Evolutionary conservation across 257 asterid genomes (phyloP), one percentile per base, ranked within the genome.

Genomic region (Euphrasia confusa): DNA sequence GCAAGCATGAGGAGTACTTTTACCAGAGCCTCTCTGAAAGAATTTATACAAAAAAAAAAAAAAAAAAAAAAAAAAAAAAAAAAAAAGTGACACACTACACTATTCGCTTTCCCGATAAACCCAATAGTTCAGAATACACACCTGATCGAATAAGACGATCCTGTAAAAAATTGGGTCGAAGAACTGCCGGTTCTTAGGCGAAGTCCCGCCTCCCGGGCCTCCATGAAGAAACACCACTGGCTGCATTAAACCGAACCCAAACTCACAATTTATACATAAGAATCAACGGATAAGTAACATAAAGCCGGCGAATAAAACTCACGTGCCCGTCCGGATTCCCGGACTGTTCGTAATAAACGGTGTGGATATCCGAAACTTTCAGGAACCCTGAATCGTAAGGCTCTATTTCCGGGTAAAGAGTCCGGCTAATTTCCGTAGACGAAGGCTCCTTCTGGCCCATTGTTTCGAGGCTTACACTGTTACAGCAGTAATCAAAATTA

Each of bases 201-300:
- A 87, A 67, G 99, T 92, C 69, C 99, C 96, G 7, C 96, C 99
- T 39, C 99, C 99, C 52, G 99, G 99, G 52, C 99, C 97, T 72
- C 99, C 99, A 77, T 89, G 99, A 62, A 92, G 87, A 73, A 92
- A 92, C 74, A 89, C 75, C 63, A 83, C 95, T 7, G 97, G 95
- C 97, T 89, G 94, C 71, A 77, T 70, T 48, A 67, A 44, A 33
- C 12, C 42, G 49, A 78, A 75, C 49, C 2, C 12, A 44, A 44
- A 4, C 49, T 9, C 3, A 44, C n/a, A 44, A 44, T 44, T n/a
- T 44, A 10, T 2, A 44, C 14, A 44, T 44, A 32, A 2, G 37
- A 32, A 32, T 32, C 4, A 2, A 35, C 50, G 12, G 7, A 21
- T 65, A 10, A 39, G 50, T 13, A 44, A 21, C 54, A 64, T 27